Conservation (phyloP, 768 basidiomycete genomes). For the Kwoniella mangroviensis region DNA sequence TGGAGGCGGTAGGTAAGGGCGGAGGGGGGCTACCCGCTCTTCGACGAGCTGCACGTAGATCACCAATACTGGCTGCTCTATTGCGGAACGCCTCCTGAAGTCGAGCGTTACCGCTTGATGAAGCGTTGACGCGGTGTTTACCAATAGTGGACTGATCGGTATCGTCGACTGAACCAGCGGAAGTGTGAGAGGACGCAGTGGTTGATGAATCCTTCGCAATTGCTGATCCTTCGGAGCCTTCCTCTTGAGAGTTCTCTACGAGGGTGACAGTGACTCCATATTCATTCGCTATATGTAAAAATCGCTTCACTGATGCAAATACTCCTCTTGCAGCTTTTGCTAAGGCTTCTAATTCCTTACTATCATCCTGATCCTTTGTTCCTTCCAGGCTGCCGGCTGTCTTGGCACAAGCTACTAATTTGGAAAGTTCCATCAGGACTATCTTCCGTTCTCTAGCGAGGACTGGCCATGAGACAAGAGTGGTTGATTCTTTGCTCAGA, state of each 20-base stretch:
- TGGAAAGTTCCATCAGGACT: conserved; percentile 78
- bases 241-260: conserved; percentile 12
- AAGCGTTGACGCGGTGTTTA: background rate
- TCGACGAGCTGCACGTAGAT: conserved; percentile 38
- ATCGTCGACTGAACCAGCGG: background rate
- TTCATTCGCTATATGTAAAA: conserved; percentile 63
- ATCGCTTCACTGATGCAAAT: conserved; percentile 76
- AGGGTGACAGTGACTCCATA: conserved; percentile 57
- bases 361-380: conserved; percentile 19
- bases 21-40: conserved; percentile 40
- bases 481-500: conserved; percentile 75
- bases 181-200: background rate
- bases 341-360: conserved; percentile 33
- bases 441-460: conserved; percentile 79
- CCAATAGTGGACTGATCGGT: conserved; percentile 5
- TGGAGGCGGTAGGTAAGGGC: conserved; percentile 34
- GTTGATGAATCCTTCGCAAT: background rate
- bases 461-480: conserved; percentile 69
- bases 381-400: conserved; percentile 34
- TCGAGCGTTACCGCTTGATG: conserved; percentile 23
- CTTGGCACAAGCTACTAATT: conserved; percentile 65
- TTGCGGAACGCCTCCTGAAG: conserved; percentile 43
- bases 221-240: background rate
- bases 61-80: conserved; percentile 35
- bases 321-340: conserved; percentile 66